phyloP scores from a whole-genome alignment of 305 asterid genomes.

The Fraxinus platypoda region DNA sequence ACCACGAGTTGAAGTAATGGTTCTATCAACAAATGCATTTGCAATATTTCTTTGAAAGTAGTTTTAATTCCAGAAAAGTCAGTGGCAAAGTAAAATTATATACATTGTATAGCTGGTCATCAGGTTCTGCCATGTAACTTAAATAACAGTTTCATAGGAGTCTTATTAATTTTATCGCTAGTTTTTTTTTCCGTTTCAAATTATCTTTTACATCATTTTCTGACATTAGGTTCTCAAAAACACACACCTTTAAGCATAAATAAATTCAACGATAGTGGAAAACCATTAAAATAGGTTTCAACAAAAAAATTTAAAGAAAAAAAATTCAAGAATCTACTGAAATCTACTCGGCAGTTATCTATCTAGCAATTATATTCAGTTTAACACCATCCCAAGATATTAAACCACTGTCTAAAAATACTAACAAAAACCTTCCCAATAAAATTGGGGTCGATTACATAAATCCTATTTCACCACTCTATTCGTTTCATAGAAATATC shows the following conservation, averaged over 20 bases:
- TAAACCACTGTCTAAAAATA: background rate
- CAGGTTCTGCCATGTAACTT: background rate
- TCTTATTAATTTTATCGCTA: background rate
- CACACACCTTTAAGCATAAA: too few species aligned
- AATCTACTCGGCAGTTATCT: background rate
- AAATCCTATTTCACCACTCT: background rate
- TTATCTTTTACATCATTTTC: background rate
- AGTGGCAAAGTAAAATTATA: background rate
- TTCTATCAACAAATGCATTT: background rate
- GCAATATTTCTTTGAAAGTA: background rate
- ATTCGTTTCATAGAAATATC: too few species aligned
- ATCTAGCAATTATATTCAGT: background rate
- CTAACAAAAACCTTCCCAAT: background rate
- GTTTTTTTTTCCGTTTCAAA: background rate
- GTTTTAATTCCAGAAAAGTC: background rate
- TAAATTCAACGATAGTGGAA: too few species aligned
- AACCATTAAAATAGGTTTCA: too few species aligned
- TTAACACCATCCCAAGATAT: background rate
- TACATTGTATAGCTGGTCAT: background rate
- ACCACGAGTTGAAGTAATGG: background rate
- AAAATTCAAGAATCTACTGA: background rate
- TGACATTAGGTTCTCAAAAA: background rate
- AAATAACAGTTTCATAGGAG: background rate
- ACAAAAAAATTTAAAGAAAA: too few species aligned
- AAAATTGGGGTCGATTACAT: background rate